Evolutionary conservation across 306 rosid genomes (phyloP).

Genomic region (Acacia crassicarpa): DNA sequence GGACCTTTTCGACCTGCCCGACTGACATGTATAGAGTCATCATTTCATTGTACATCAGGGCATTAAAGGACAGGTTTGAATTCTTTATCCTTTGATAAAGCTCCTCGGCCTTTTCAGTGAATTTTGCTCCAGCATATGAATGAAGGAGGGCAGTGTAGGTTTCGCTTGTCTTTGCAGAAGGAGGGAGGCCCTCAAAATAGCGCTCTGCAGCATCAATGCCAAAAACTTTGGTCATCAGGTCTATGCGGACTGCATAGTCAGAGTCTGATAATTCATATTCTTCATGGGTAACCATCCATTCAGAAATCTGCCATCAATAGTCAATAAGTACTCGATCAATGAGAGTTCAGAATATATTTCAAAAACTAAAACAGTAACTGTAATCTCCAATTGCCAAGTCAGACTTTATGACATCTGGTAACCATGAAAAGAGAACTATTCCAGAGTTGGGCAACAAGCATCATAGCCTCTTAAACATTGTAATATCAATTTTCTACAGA

Average conservation of each 20-base stretch:
- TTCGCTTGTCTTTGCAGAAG: constrained; percentile 61
- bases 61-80: constrained; percentile 53
- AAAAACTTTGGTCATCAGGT: constrained; percentile 87
- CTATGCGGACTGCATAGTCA: constrained; percentile 80
- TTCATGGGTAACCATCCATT: constrained; percentile 79
- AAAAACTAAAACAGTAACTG: background rate
- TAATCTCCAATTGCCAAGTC: background rate
- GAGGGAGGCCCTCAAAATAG: constrained; percentile 80
- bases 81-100: constrained; percentile 64
- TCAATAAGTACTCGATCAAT: constrained; percentile 11
- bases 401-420: background rate
- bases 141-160: constrained; percentile 92
- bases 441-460: background rate
- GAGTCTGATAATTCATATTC: constrained; percentile 63
- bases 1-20: constrained; percentile 83
- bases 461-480: background rate
- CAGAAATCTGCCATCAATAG: constrained; percentile 68
- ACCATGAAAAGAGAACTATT: background rate
- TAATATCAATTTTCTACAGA: background rate
- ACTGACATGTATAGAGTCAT: constrained; percentile 92
- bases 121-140: constrained; percentile 72
- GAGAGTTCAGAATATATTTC: background rate
- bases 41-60: constrained; percentile 85
- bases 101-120: constrained; percentile 81
- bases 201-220: constrained; percentile 92